Base-by-base conservation (phyloP, 768 basidiomycete genomes). In the Guyanaporus albipodus region DNA sequence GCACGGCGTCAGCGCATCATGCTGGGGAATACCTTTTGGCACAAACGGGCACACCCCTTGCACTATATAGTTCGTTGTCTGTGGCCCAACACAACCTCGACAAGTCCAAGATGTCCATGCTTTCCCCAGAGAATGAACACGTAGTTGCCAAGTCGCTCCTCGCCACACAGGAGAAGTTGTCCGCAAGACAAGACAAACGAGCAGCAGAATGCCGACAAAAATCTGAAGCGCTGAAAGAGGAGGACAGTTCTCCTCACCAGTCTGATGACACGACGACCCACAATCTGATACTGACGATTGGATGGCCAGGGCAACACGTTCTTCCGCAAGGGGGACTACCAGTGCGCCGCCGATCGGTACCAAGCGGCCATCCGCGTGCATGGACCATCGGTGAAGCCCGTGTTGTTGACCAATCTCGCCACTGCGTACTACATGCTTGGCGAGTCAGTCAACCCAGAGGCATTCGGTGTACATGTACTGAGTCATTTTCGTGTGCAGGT, bases 331-430 rank as follows among this genome's bases (percentile, higher is more conserved):
- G 68, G 64, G 2, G 54, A 70, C 43, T 74, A 65, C 50, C 2
- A 66, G 68, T 21, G 70, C 70, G 7, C 65, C 72, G 14, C 34
- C 9, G 63, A 67, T 1, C 62, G 63, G 40, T 78, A 76, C 50
- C 64, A 66, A 17, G 53, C 54, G 2, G 75, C 76, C 0, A 65
- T 69, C 4, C 24, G 55, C 1, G 53, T 66, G n/a, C 67, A 74
- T 29, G 70, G 73, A 0, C 56, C 57, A 0, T 39, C 43, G 3
- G 40, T 42, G 19, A 68, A 70, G 22, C 60, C 70, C 0, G 53
- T 70, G 3, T 70, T 69, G 44, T 57, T 73, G 21, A 54, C 68
- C 15, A 77, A 77, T 48, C 59, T 77, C 17, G 67, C 73, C 1
- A 63, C 67, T 17, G 68, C 73, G 1, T 70, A 71, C 46, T 55